Evolutionary conservation across 441 rosid species (phyloP), one percentile per base, ranked within the genome.

Genomic region (Populus trichocarpa): DNA sequence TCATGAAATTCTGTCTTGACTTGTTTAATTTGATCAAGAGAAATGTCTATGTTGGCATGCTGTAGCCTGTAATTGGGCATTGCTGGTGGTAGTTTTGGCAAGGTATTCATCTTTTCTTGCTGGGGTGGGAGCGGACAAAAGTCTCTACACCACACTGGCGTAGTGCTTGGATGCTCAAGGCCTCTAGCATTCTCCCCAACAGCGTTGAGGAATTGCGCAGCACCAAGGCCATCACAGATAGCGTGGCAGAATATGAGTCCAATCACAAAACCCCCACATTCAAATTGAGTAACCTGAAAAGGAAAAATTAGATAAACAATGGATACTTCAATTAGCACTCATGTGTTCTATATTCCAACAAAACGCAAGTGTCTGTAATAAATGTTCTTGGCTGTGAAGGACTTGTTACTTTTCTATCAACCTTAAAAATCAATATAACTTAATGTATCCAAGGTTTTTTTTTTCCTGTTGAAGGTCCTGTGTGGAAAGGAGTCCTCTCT

Each of bases 171-270:
- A 13, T 79, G 71, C 14, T 79, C 71, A 22, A 76, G 50, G 8
- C 90, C 90, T 81, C 90, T 69, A 1, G 92, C 94, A 8, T 85
- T 32, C 78, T 89, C 90, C 4, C 92, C 93, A 6, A 88, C 84
- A 6, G 92, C 94, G 22, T 83, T 85, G 9, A 92, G 76, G 73
- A 92, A 92, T 26, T 26, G 28, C 28, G 28, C 28, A 18, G 93
- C 92, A 74, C 94, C 93, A 2, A 90, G 87, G 20, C 93, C 95
- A 73, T 92, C 95, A 4, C 92, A 88, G 20, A 92, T 76, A n/a
- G 82, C 77, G 80, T 90, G 95, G 78, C 90, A 84, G 79, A 86
- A 90, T 69, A 83, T 78, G 8, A 90, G 86, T 38, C 93, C 97
- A 25, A 88, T 86, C 76, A 86, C 91, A 67, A 89, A 89, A 35